Evolutionary conservation across 225 moss, liverwort and hornwort species (phyloP), one percentile per base, ranked within the genome.

Genomic region (Marchantia paleacea): DNA sequence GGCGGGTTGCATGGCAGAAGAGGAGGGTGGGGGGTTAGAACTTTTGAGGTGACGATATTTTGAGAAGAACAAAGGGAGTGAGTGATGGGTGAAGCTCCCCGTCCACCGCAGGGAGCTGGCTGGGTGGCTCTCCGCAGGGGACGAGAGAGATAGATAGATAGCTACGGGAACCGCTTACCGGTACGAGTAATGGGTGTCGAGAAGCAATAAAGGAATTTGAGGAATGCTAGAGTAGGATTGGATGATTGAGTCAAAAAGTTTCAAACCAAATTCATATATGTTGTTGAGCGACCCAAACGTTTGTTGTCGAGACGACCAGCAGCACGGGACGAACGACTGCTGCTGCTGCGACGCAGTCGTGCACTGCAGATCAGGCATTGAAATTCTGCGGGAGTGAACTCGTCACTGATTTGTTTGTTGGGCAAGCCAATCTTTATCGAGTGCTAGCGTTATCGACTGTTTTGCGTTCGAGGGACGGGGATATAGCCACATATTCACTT

Each of bases 171-270:
- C 65, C 57, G 57, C 57, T 57, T 57, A 57, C 57, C 57, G n/a
- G 65, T 65, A 28, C 7, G 6, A 28, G 16, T 49, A 72, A 72
- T 72, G 39, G 57, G 57, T 47, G 50, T 73, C 39, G 73, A 73
- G 19, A 49, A 50, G 47, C 16, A 51, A 57, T 57, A 73, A 13
- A 53, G 53, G 53, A 55, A 9, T 24, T 65, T 65, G 65, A 65
- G 57, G 57, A 12, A 57, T 57, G 74, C 52, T 52, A 74, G 22
- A 74, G 55, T 24, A 28, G 12, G 53, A 74, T 55, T 74, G 52
- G 74, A 55, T 31, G 53, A 28, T 74, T 74, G 29, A 55, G 74
- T 74, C 74, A 74, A 74, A 73, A 74, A 74, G 74, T 54, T 55
- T 7, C 10, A 53, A 28, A 29, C 74, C 53, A 74, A 53, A 26